Percentiles rank a stretch among this genome's conserved stretches.
These are phyloP conservation scores for Xylaria polymorpha DNA, from an alignment of 2,329 filamentous ascomycete genomes.

Conservation along the genomic window DNA sequence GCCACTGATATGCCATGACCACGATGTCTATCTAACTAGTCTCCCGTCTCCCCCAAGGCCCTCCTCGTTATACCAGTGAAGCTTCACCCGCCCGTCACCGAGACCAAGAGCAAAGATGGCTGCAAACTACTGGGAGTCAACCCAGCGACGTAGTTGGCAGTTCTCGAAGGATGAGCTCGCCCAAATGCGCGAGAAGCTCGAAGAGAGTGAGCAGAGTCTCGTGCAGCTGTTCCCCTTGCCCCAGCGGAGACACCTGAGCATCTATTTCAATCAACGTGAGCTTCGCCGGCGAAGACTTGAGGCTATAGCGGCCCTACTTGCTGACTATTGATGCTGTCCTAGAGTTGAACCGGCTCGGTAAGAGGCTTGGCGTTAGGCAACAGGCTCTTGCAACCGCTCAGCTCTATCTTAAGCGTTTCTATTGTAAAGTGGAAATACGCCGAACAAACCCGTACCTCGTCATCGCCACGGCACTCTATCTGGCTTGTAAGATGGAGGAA, in stretches of 20 bases:
- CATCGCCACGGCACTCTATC: slow-evolving; percentile 90
- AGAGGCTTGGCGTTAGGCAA: slow-evolving; percentile 85
- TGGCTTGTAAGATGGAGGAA: slow-evolving; percentile 98
- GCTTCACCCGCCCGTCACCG: no score
- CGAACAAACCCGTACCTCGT: slow-evolving; percentile 94
- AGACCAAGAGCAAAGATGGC: slow-evolving; percentile 69
- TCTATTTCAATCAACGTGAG: slow-evolving; percentile 92
- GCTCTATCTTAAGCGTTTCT: slow-evolving; percentile 94
- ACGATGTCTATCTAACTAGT: slow-evolving; percentile 21
- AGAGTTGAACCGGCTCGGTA: slow-evolving; percentile 86
- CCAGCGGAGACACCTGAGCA: slow-evolving; percentile 82
- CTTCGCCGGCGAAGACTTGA: no score
- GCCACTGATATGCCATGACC: slow-evolving; percentile 23
- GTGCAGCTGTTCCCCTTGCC: slow-evolving; percentile 85
- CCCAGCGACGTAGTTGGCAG: slow-evolving; percentile 89
- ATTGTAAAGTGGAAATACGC: slow-evolving; percentile 88
- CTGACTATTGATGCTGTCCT: slow-evolving; percentile 32
- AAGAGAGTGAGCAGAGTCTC: slow-evolving; percentile 78
- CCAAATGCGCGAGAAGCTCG: slow-evolving; percentile 78
- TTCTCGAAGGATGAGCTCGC: slow-evolving; percentile 86
- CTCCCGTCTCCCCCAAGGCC: neutral
- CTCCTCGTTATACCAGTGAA: neutral
- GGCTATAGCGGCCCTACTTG: neutral
- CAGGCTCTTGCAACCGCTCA: slow-evolving; percentile 95
- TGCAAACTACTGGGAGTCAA: slow-evolving; percentile 96